Conservation (phyloP, 257 asterid genomes). For the Petunia axillaris region DNA sequence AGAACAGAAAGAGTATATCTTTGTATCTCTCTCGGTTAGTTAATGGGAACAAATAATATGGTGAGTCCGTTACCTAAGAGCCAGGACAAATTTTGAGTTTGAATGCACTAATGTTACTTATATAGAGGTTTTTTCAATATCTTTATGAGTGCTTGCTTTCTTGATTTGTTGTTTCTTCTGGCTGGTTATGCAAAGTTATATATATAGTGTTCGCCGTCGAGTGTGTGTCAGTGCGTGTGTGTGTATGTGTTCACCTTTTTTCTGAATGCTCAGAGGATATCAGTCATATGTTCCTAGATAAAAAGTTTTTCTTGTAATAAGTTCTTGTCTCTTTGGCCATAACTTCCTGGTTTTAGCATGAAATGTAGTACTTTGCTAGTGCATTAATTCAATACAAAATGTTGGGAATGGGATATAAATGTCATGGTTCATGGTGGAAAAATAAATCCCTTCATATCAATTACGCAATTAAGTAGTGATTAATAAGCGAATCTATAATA, state of each 20-base stretch:
- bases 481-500: too few species aligned
- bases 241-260: neutral
- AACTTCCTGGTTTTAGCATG: conserved; percentile 24
- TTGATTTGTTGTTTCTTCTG: conserved; percentile 19
- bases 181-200: neutral
- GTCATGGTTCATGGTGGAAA: too few species aligned
- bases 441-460: too few species aligned
- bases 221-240: too few species aligned
- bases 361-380: conserved; percentile 1
- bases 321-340: conserved; percentile 33
- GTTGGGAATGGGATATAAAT: too few species aligned
- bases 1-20: too few species aligned
- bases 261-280: conserved; percentile 14
- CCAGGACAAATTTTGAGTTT: neutral
- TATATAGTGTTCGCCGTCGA: neutral
- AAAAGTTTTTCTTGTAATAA: neutral
- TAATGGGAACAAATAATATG: too few species aligned
- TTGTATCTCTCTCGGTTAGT: too few species aligned
- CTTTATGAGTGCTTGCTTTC: neutral
- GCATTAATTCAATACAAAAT: neutral
- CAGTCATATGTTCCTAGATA: neutral
- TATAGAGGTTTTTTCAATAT: neutral
- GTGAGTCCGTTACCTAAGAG: too few species aligned
- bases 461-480: too few species aligned
- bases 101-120: neutral